Base-by-base conservation (phyloP, 495 filamentous ascomycete species). In the Endocarpon pusillum region DNA sequence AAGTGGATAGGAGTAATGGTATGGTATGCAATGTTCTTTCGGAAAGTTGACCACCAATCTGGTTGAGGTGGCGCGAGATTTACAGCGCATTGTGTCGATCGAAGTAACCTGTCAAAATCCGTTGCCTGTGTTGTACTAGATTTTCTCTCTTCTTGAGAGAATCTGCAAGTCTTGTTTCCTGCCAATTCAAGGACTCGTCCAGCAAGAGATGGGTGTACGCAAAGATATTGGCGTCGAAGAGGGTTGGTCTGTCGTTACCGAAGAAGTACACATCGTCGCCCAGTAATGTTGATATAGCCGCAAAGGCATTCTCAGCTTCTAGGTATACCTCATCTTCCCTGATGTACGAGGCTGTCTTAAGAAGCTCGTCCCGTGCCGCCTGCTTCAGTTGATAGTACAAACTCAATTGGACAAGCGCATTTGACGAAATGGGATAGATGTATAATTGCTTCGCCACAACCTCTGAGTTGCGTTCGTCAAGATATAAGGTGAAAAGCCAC, bases 181-280 rank as follows among this genome's bases (percentile, higher is more conserved):
- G 14, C 28, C 28, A 31, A 15, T 31, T 5, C 28, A 5, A 14
- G 12, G 5, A 5, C 4, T 17, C 28, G 28, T 17, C 28, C 4
- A 91, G 48, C 20, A 94, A 63, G 14, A 93, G 49, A 50, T 87
- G 68, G n/a, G 81, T 84, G 53, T 93, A 97, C 17, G 81, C 76
- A 59, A 93, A 96, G 16, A 94, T 71, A 36, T 65, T 71, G 18
- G 86, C 83, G 53, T 97, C 89, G 43, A 97, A 82, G 9, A 85
- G 45, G 0, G 72, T 69, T 2, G 89, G 83, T 18, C 55, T 59
- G 7, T 55, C 47, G 3, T 56, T 58, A 3, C 59, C 66, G 53
- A 82, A 82, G 51, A 84, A 85, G 58, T 75, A 79, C 4, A 5
- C 28, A 28, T 74, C 58, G 1, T 68, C 59, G 0, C 69, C 67